Conservation (phyloP, 73 alveolate species). For the Paramecium bursaria region DNA sequence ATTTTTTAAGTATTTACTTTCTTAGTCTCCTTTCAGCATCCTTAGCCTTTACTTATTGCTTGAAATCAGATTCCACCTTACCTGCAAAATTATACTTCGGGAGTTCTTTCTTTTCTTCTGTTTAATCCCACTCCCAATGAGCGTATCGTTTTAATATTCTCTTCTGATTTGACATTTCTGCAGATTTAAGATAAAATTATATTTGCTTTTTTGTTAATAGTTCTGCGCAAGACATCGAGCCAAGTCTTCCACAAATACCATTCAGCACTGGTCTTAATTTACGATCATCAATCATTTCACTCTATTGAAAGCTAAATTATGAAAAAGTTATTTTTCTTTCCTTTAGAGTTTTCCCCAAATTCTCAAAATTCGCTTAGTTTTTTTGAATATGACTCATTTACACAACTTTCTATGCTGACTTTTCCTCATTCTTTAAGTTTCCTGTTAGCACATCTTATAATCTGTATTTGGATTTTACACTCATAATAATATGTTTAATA, state of each 20-base stretch:
- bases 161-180: slow-evolving; percentile 14
- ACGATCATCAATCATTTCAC: slow-evolving; percentile 45
- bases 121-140: slow-evolving; percentile 64
- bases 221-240: slow-evolving; percentile 30
- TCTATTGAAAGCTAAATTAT: slow-evolving; percentile 15
- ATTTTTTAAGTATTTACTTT: slow-evolving; percentile 30
- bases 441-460: slow-evolving; percentile 49
- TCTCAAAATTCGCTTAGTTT: background rate
- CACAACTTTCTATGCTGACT: slow-evolving; percentile 42
- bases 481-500: slow-evolving; percentile 48
- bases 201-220: background rate
- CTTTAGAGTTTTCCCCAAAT: background rate
- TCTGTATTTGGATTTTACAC: slow-evolving; percentile 47
- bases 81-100: slow-evolving; percentile 36
- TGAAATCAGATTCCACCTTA: slow-evolving; percentile 26
- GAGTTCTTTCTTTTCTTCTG: slow-evolving; percentile 13
- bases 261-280: slow-evolving; percentile 37
- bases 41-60: background rate
- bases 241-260: slow-evolving; percentile 43
- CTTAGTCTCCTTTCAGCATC: slow-evolving; percentile 35
- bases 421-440: background rate
- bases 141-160: slow-evolving; percentile 53
- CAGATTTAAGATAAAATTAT: background rate
- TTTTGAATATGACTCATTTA: slow-evolving; percentile 6
- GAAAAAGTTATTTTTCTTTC: slow-evolving; percentile 48